phyloP scores from a whole-genome alignment of 208 protist genomes.

The Trypanosoma conorhini region DNA sequence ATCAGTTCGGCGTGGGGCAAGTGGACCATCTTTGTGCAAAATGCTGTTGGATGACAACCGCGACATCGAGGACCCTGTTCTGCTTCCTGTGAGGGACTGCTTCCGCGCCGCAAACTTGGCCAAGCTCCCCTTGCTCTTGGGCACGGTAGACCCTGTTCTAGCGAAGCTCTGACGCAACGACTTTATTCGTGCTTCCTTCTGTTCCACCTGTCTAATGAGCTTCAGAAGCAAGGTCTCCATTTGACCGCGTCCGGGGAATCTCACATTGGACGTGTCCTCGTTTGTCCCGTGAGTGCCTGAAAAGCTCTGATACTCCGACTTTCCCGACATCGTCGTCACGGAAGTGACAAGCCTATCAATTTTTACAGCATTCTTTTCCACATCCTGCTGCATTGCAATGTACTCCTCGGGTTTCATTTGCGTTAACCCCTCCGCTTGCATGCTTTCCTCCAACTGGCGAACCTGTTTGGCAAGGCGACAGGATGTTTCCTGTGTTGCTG shows the following conservation, averaged over 20 bases:
- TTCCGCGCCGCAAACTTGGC: not conserved
- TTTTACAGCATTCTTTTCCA: conserved; percentile 29
- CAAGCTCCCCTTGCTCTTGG: not conserved
- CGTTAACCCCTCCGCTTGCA: conserved; percentile 27
- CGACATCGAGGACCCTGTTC: not conserved
- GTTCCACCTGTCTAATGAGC: conserved; percentile 12
- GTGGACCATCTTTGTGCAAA: not conserved
- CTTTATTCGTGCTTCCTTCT: conserved; percentile 16
- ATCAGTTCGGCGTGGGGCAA: not conserved
- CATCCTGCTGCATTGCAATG: conserved; percentile 32
- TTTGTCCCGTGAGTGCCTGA: not conserved
- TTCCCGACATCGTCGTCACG: not conserved
- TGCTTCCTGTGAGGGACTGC: too few species aligned
- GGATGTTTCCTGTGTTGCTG: conserved; percentile 27
- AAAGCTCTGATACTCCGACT: not conserved
- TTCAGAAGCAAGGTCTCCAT: conserved; percentile 14
- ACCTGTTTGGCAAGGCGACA: conserved; percentile 39
- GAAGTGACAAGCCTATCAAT: conserved; percentile 15
- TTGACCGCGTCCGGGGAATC: conserved; percentile 19
- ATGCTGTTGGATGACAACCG: not conserved
- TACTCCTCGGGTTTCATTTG: conserved; percentile 61
- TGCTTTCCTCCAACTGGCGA: conserved; percentile 42
- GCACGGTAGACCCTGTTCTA: not conserved
- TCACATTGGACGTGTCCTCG: conserved; percentile 13
- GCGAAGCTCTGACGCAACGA: not conserved